phyloP scores from a whole-genome alignment of 1,284 basidiomycete species.

The Apiotrichum mycotoxinovorans region DNA sequence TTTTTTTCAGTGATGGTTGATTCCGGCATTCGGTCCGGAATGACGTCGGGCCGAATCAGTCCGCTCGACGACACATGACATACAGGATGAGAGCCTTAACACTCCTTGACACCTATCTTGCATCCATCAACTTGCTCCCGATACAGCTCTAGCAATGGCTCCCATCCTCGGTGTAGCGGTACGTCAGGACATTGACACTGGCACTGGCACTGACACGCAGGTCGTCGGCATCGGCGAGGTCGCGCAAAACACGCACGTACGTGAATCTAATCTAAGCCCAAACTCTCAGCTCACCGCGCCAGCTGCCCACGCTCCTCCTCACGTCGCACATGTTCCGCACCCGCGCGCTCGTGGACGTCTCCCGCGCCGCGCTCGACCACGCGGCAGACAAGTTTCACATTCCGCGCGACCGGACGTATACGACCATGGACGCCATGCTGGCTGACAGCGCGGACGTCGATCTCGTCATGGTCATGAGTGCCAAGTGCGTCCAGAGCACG shows the following conservation, averaged over 20 bases:
- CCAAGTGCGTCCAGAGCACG: conserved; percentile 21
- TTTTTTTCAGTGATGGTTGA: too few relatives aligned
- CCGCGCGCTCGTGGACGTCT: conserved; percentile 45
- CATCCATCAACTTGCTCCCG: not conserved
- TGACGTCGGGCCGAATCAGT: too few relatives aligned
- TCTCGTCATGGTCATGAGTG: conserved; percentile 35
- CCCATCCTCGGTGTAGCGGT: not conserved
- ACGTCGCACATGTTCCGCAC: conserved; percentile 19
- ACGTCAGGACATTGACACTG: not conserved
- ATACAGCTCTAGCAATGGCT: not conserved
- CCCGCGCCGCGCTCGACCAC: conserved; percentile 29
- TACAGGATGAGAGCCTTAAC: too few relatives aligned
- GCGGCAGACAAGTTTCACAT: conserved; percentile 40
- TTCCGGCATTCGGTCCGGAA: too few relatives aligned
- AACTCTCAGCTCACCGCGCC: not conserved
- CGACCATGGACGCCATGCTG: conserved; percentile 27
- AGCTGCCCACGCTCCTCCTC: conserved; percentile 24
- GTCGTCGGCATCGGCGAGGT: conserved; percentile 18
- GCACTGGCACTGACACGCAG: not conserved
- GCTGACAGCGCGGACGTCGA: conserved; percentile 33
- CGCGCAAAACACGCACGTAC: conserved; percentile 14
- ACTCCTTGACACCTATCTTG: too few relatives aligned
- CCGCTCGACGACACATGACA: too few relatives aligned
- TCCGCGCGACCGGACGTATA: conserved; percentile 3
- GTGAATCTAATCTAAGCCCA: not conserved